These are phyloP conservation scores for Citrus hindsii DNA, from an alignment of 345 rosid species.

Conservation along the genomic window DNA sequence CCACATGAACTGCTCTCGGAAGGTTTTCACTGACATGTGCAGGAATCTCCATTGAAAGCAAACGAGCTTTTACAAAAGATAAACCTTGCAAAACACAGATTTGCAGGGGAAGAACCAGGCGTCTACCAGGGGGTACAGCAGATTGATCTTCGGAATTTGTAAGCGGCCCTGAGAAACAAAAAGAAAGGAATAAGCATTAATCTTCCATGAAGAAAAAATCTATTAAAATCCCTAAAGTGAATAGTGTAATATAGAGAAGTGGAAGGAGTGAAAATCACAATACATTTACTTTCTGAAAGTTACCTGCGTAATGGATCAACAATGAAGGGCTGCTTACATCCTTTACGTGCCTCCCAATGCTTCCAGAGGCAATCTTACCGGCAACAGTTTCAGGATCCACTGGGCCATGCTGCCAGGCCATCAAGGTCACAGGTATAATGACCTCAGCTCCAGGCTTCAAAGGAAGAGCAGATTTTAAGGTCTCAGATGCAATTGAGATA, in stretches of 20 bases:
- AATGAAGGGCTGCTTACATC: slow-evolving; percentile 77
- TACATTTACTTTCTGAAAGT: not conserved
- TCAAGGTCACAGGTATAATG: slow-evolving; percentile 75
- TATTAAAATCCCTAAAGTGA: not conserved
- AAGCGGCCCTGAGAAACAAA: slow-evolving; percentile 56
- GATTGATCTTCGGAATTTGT: slow-evolving; percentile 48
- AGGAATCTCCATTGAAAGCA: slow-evolving; percentile 98
- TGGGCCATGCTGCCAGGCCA: slow-evolving; percentile 84
- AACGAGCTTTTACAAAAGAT: slow-evolving; percentile 86
- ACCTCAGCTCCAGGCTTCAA: slow-evolving; percentile 95
- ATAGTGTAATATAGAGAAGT: not conserved
- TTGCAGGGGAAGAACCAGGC: slow-evolving; percentile 85
- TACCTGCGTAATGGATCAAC: slow-evolving; percentile 93
- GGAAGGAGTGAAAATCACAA: not conserved
- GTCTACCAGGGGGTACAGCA: slow-evolving; percentile 76
- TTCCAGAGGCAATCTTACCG: slow-evolving; percentile 51
- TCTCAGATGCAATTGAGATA: slow-evolving; percentile 67
- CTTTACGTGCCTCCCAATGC: slow-evolving; percentile 61
- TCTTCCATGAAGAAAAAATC: not conserved
- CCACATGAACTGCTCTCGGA: slow-evolving; percentile 35
- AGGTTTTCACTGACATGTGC: slow-evolving; percentile 74
- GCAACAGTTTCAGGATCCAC: slow-evolving; percentile 57
- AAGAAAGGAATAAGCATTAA: not conserved
- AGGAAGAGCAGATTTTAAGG: slow-evolving; percentile 75
- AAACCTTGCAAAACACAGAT: slow-evolving; percentile 88